Conservation (phyloP, 2,329 filamentous ascomycete species). For the Ambrosiella beaveri region DNA sequence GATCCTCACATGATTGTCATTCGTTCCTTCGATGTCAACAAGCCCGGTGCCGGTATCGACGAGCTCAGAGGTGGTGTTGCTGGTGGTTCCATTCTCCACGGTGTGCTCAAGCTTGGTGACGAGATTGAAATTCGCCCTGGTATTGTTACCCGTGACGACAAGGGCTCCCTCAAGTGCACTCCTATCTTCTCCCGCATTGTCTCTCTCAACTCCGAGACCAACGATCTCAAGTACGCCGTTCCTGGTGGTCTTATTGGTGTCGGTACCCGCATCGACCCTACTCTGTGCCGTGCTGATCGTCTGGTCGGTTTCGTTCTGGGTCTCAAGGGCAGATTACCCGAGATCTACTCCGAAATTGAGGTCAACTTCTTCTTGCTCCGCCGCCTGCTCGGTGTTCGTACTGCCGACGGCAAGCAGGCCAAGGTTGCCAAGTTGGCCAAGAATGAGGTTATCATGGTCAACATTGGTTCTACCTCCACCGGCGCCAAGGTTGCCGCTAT, state of each 20-base stretch:
- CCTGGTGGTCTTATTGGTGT: slow-evolving; percentile 97
- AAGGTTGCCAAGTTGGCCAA: slow-evolving; percentile 97
- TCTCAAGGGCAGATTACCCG: slow-evolving; percentile 79
- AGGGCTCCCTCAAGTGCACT: slow-evolving; percentile 86
- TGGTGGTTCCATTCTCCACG: slow-evolving; percentile 88
- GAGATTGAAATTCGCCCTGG: slow-evolving; percentile 98
- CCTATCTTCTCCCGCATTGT: slow-evolving; percentile 94
- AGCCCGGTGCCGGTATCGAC: slow-evolving; percentile 96
- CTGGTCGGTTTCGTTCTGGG: slow-evolving; percentile 95
- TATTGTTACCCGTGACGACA: slow-evolving; percentile 89
- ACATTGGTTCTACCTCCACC: slow-evolving; percentile 94
- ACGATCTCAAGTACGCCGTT: slow-evolving; percentile 95
- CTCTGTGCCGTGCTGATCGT: slow-evolving; percentile 95
- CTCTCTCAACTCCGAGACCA: slow-evolving; percentile 90
- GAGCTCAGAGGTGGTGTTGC: slow-evolving; percentile 97
- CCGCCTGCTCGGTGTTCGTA: slow-evolving; percentile 87
- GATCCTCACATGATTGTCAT: slow-evolving; percentile 99
- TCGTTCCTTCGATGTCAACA: slow-evolving; percentile 98
- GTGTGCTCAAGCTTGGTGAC: slow-evolving; percentile 90
- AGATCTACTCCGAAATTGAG: slow-evolving; percentile 96
- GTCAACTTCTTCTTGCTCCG: slow-evolving; percentile 98
- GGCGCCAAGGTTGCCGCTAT: slow-evolving; percentile 95
- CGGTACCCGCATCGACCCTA: slow-evolving; percentile 91
- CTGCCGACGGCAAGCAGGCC: slow-evolving; percentile 94
- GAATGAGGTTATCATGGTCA: slow-evolving; percentile 99